Base-by-base conservation (phyloP, 2,329 filamentous ascomycete species). In the Dactylonectria macrodidyma region DNA sequence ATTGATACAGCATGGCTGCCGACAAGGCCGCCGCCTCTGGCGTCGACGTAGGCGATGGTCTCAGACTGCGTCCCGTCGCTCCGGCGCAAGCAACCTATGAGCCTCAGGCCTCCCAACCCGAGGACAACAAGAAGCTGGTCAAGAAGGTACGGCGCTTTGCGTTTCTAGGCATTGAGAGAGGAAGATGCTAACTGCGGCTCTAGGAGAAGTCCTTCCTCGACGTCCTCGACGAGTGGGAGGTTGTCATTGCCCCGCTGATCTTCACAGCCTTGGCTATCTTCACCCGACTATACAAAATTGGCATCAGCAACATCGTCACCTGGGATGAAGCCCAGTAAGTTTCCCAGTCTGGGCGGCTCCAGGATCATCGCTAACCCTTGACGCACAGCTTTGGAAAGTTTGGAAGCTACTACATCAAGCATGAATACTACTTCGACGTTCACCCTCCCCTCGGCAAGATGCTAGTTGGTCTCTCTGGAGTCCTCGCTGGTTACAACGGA, bases 371-470 rank as follows among this genome's bases (percentile, higher is more conserved):
- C 54, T 69, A 4, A 24, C 52, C 4, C 22, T 60, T 67, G 71
- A 73, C 80, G 10, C 38, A 19, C 71, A 94, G 92, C 82, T 97
- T 97, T 82, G 94, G 94, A 80, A 99, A 99, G 86, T 99, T 99
- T 82, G 96, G 96, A 72, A 98, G 95, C 76, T 95, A 99, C 84
- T 99, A 99, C 83, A 91, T 99, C 80, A 98, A 99, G 83, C 94
- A 95, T 82, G 96, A 99, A 83, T 98, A 98, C 87, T 99, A 99
- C 88, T 99, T 99, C 77, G 82, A 84, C 72, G 93, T 97, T 66
- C 94, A 97, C 82, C 96, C 96, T 72, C 96, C 96, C 62, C 90
- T 99, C 69, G 96, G 96, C 80, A 99, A 99, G 87, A 98, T 99
- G 90, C 91, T 99, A 64, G 95, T 99, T 75, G 96, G 96, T 70